These are phyloP conservation scores for Trichoderma breve DNA, from an alignment of 2,329 filamentous ascomycete species.

Conservation along the genomic window DNA sequence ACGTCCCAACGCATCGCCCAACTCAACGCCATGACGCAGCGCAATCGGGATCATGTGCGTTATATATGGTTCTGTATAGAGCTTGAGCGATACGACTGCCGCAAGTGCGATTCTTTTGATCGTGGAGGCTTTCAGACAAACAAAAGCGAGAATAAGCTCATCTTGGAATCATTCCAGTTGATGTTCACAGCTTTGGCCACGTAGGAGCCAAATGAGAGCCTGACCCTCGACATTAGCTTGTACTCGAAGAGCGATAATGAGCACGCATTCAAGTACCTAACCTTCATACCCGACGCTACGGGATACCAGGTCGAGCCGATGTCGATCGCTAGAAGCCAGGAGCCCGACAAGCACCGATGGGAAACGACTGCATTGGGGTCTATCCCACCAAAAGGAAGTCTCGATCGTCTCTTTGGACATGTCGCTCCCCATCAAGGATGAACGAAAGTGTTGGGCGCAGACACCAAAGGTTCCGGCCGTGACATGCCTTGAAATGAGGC, in stretches of 20 bases:
- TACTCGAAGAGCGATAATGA: conserved; percentile 34
- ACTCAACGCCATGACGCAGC: conserved; percentile 30
- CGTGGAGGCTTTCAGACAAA: too few species aligned
- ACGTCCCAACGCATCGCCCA: conserved; percentile 30
- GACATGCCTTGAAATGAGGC: conserved; percentile 20
- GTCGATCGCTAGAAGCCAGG: not conserved
- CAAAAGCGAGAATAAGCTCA: too few species aligned
- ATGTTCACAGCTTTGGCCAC: conserved; percentile 13
- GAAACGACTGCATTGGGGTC: not conserved
- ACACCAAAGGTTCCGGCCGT: conserved; percentile 2
- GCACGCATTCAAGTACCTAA: conserved; percentile 32
- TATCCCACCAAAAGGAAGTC: not conserved
- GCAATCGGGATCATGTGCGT: conserved; percentile 29
- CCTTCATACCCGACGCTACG: conserved; percentile 21
- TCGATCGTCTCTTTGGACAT: conserved; percentile 8
- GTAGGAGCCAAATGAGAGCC: not conserved
- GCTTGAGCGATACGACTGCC: conserved; percentile 24
- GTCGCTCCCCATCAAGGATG: not conserved
- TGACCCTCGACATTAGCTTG: conserved; percentile 35
- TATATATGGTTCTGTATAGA: conserved; percentile 27
- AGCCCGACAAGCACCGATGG: conserved; percentile 3
- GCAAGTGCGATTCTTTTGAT: not conserved
- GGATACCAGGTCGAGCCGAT: conserved; percentile 19
- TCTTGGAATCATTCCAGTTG: too few species aligned
- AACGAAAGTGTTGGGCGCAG: conserved; percentile 6